Base-by-base conservation (phyloP, 2,329 filamentous ascomycete species). In the Stachybotrys elegans region DNA sequence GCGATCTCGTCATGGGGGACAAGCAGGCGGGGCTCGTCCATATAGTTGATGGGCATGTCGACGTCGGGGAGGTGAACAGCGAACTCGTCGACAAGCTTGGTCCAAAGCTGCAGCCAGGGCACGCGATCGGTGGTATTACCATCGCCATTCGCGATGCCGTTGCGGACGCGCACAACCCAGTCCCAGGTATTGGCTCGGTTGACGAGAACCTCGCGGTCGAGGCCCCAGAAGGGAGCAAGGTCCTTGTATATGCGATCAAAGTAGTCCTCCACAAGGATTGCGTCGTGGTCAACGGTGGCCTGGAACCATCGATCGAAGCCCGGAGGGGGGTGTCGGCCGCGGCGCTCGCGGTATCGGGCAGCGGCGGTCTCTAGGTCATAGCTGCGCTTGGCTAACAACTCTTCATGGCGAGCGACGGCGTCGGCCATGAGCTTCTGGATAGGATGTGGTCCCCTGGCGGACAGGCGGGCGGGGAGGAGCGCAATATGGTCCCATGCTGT, bases 171-270 rank as follows among this genome's bases (percentile, higher is more conserved):
- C 32, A 77, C 67, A n/a, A 72, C 64, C 50, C 69, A 65, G 37
- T 66, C 63, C 63, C 69, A 73, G 6, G 63, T 55, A n/a, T 62
- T 58, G 37, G 73, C 70, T 31, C 67, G 62, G 27, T 56, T 51
- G 37, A 60, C 59, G 11, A 67, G 57, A 40, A 67, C 62, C 23
- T 63, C 59, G 16, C 68, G 60, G 23, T 76, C 71, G 25, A 79
- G 60, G 2, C 68, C 77, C 79, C 79, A 83, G 53, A 78, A 82
- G 2, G 80, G 80, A 37, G 73, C 66, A 43, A 83, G 54, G 55
- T 84, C 80, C 49, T 80, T 73, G 63, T 81, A 79, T 45, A 84
- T 79, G 47, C 79, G 78, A 54, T 82, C 76, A 61, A 81, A 84
- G 53, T 79, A 84, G 43, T 80, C 75, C 53, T 84, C 80, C 31